Base-by-base conservation (phyloP, 805 yeast species). In the Barnettozyma sp. region DNA sequence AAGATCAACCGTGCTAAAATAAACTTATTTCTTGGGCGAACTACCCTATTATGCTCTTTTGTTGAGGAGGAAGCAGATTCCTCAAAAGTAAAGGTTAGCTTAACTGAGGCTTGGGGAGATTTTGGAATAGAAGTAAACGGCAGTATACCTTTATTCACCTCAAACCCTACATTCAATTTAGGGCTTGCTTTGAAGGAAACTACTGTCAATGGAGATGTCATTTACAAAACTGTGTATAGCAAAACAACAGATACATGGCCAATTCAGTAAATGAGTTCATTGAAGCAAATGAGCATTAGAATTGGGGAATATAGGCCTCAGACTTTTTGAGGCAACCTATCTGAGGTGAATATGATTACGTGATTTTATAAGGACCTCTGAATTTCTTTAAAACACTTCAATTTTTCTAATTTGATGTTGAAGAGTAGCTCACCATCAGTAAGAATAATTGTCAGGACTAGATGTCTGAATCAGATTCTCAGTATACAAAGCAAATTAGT, bases 1-100 rank as follows among this genome's bases (percentile, higher is more conserved):
- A 47, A 19, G 5, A 47, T 35, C 4, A 35, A 28, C 21, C 52
- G 34, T 0, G 50, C 49, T 5, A 48, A 22, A n/a, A 48, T 46
- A 20, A 48, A 48, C 21, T 36, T 39, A 25, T 48, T 48, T 23
- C 49, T 34, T n/a, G 52, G 52, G n/a, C 25, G 25, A 22, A 13
- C 25, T 12, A 22, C 25, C 6, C n/a, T 22, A 5, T 12, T 12
- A 22, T 22, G 11, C 11, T 22, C 10, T 11, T 22, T 22, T 8
- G 13, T 22, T 8, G 25, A 7, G 4, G 7, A 12, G 9, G 25
- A 22, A 22, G 25, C 13, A 12, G 25, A 22, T 12, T 7, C 25
- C n/a, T 22, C 25, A 13, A 22, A 22, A 12, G 25, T 22, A 6
- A 22, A 22, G 4, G 25, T 22, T 4, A 22, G n/a, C 25, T 22